Evolutionary conservation across 345 rosid species (phyloP), one percentile per base, ranked within the genome.

Genomic region (Populus tremula): DNA sequence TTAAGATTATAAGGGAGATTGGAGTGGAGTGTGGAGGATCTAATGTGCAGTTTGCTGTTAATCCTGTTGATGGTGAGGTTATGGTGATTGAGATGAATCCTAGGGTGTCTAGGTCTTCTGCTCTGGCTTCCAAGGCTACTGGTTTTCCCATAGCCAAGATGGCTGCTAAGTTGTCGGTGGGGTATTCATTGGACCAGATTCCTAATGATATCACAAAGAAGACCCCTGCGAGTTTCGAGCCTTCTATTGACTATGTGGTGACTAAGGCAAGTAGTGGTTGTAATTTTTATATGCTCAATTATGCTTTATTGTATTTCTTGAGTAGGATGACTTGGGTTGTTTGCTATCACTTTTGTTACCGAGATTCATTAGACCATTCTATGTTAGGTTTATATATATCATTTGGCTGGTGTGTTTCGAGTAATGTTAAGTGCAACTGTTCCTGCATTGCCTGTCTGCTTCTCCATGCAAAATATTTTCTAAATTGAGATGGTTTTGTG

Each of bases 1-100:
- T 96, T 78, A 89, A 92, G 49, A 93, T 95, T 65, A 95, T 95
- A 13, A 82, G 98, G 83, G 99, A 96, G 90, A 93, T 96, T 87
- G 99, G 99, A 49, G 99, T 95, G 61, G 99, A 96, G 87, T 96
- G 99, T 79, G 99, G 99, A 4, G 99, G 99, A 12, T 96, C 99
- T 0, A 96, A 96, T 83, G 99, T 96, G 72, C 99, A 96, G 89
- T 93, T 96, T 81, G 98, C 99, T 0, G 97, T 96, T 27, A 96
- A 93, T 79, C 99, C 99, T 1, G 90, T 73, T 69, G 98, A 96
- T 79, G 99, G 99, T 67, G 98, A 96, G 85, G 99, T 96, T 76
- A 93, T 96, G 99, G 86, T 96, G 66, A 96, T 96, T 33, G 99
- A 96, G 85, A 96, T 96, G 99, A 96, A 96, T 70, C 99, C 99